These are phyloP conservation scores for Chaetoscypha palmicola DNA, from an alignment of 2,329 filamentous ascomycete species.

Conservation along the genomic window DNA sequence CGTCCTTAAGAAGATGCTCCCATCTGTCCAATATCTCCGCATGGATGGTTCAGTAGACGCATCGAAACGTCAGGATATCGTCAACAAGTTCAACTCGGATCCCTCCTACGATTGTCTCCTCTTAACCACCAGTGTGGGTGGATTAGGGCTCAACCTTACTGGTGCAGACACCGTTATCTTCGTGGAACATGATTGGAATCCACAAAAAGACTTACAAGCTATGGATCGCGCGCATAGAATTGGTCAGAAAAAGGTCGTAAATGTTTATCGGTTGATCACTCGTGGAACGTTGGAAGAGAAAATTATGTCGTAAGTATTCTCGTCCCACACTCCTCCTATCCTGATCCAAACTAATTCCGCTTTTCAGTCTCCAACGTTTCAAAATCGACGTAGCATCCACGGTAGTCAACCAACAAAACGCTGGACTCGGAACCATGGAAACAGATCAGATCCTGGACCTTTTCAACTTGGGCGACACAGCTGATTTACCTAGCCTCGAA, in stretches of 20 bases:
- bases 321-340: constrained; percentile 4
- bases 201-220: constrained; percentile 94
- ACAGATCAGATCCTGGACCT: constrained; percentile 96
- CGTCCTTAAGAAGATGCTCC: constrained; percentile 84
- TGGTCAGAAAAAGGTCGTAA: constrained; percentile 99
- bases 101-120: constrained; percentile 93
- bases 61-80: constrained; percentile 89
- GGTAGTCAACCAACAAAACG: constrained; percentile 98
- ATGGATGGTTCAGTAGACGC: constrained; percentile 91
- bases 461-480: constrained; percentile 81
- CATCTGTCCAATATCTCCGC: constrained; percentile 86
- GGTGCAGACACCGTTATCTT: constrained; percentile 98
- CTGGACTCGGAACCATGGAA: constrained; percentile 86
- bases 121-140: constrained; percentile 90
- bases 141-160: constrained; percentile 88
- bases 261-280: constrained; percentile 95
- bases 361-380: constrained; percentile 83
- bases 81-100: constrained; percentile 98
- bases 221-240: constrained; percentile 99
- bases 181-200: constrained; percentile 99
- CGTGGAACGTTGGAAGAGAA: constrained; percentile 96
- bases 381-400: constrained; percentile 98
- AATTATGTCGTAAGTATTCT: constrained; percentile 65
- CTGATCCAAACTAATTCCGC: constrained; percentile 8
- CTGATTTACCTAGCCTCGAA: constrained; percentile 48